These are phyloP conservation scores for Santalum album DNA, from an alignment of 164 flowering plant species.

Conservation along the genomic window DNA sequence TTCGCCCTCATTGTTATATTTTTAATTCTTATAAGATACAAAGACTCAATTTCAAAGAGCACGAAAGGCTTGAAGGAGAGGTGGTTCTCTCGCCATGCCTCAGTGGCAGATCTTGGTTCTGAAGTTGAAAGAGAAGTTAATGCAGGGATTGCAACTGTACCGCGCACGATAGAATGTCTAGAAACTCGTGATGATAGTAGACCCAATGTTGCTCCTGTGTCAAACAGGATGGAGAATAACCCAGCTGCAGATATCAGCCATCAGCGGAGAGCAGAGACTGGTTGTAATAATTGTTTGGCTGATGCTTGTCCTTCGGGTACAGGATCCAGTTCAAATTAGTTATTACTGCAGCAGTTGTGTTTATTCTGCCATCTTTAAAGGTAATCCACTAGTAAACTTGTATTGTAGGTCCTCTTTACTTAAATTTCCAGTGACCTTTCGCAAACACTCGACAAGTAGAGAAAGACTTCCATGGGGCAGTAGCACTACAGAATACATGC, in stretches of 20 bases:
- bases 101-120: conserved; percentile 38
- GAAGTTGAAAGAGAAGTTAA: conserved; percentile 41
- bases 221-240: conserved; percentile 17
- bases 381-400: too few relatives aligned
- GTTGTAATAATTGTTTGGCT: conserved; percentile 9
- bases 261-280: conserved; percentile 12
- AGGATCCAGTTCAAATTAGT: conserved; percentile 18
- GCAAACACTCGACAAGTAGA: too few relatives aligned
- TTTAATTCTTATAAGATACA: conserved; percentile 48
- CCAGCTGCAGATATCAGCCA: conserved; percentile 14
- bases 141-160: conserved; percentile 36
- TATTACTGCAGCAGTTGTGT: conserved; percentile 8
- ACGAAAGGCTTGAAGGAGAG: conserved; percentile 61
- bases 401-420: too few relatives aligned
- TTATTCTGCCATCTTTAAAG: too few relatives aligned
- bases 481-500: too few relatives aligned
- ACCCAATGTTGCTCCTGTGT: conserved; percentile 9
- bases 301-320: conserved; percentile 19
- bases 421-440: too few relatives aligned
- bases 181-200: conserved; percentile 28
- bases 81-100: conserved; percentile 43
- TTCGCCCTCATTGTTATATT: background rate
- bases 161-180: conserved; percentile 37
- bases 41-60: conserved; percentile 56
- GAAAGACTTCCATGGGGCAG: too few relatives aligned